Percentiles rank a stretch among this genome's conserved stretches.
Evolutionary conservation across 2,329 filamentous ascomycete genomes (phyloP).

Genomic region (Talaromyces sp.): DNA sequence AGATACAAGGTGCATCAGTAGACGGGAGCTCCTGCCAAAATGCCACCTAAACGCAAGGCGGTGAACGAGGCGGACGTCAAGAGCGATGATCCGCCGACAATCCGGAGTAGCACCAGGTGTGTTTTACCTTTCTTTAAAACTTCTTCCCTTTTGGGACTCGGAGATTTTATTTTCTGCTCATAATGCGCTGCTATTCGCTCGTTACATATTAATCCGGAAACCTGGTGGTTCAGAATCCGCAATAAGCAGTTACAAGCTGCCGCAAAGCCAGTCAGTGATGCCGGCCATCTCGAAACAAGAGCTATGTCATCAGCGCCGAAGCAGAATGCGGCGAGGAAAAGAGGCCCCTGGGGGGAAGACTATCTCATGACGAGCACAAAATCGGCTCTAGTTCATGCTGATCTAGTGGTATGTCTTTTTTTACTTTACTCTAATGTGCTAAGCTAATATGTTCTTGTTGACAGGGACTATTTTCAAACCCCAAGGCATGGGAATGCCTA

Average conservation of each 20-base stretch:
- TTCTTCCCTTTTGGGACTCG: no score
- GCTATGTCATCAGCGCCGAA: slow-evolving; percentile 35
- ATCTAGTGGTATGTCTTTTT: slow-evolving; percentile 39
- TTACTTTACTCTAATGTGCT: neutral
- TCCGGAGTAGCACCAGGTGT: neutral
- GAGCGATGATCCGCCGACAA: neutral
- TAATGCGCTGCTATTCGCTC: neutral
- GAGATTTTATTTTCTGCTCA: neutral
- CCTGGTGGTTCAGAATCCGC: slow-evolving; percentile 23
- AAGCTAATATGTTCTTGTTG: neutral
- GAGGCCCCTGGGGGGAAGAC: slow-evolving; percentile 41
- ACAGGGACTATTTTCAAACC: slow-evolving; percentile 42
- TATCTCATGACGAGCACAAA: slow-evolving; percentile 40
- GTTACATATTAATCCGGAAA: neutral
- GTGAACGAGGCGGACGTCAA: slow-evolving; percentile 24
- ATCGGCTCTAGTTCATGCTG: slow-evolving; percentile 37
- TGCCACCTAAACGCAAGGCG: slow-evolving; percentile 39
- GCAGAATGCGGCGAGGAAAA: slow-evolving; percentile 36
- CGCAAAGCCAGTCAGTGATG: slow-evolving; percentile 28
- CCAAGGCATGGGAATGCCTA: slow-evolving; percentile 43
- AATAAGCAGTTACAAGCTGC: slow-evolving; percentile 23
- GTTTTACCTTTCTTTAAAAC: neutral
- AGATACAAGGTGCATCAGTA: neutral
- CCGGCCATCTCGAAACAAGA: slow-evolving; percentile 23
- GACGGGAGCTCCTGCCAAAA: slow-evolving; percentile 24